Evolutionary conservation across 805 yeast species (phyloP).

Genomic region (Metschnikowia anglica): DNA sequence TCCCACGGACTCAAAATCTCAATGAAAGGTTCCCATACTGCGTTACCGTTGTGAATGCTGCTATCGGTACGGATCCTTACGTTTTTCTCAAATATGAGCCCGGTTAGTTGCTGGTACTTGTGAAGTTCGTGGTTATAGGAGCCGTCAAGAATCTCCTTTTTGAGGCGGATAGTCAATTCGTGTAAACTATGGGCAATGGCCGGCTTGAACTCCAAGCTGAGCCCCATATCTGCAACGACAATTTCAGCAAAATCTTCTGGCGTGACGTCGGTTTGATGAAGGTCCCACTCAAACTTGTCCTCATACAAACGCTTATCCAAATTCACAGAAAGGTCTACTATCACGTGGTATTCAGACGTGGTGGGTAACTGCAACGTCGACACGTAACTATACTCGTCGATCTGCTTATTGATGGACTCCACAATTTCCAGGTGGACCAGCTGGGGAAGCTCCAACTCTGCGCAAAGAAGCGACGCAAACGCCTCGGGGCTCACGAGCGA

Average conservation of each 20-base stretch:
- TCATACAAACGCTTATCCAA: conserved; percentile 81
- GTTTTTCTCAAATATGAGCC: conserved; percentile 44
- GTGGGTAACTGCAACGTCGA: conserved; percentile 64
- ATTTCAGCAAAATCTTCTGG: conserved; percentile 84
- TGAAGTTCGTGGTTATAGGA: conserved; percentile 42
- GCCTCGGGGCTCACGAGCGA: conserved; percentile 67
- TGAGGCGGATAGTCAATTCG: conserved; percentile 72
- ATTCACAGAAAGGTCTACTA: conserved; percentile 78
- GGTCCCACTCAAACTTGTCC: conserved; percentile 94
- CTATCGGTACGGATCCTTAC: conserved; percentile 50
- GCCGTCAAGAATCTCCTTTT: conserved; percentile 76
- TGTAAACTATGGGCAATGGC: conserved; percentile 87
- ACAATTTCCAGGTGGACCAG: conserved; percentile 62
- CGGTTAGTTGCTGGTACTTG: conserved; percentile 43
- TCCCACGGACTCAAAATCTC: conserved; percentile 89
- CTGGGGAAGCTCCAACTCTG: conserved; percentile 78
- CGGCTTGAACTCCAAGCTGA: conserved; percentile 80
- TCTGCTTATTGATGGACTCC: conserved; percentile 71
- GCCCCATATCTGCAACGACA: conserved; percentile 82
- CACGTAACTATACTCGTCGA: conserved; percentile 68
- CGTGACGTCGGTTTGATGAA: conserved; percentile 50
- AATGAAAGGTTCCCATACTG: conserved; percentile 82
- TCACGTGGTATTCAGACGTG: conserved; percentile 61
- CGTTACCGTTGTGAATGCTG: conserved; percentile 75
- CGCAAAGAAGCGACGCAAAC: conserved; percentile 71